Base-by-base conservation (phyloP, 768 basidiomycete species). In the Hygrocybe punicea region DNA sequence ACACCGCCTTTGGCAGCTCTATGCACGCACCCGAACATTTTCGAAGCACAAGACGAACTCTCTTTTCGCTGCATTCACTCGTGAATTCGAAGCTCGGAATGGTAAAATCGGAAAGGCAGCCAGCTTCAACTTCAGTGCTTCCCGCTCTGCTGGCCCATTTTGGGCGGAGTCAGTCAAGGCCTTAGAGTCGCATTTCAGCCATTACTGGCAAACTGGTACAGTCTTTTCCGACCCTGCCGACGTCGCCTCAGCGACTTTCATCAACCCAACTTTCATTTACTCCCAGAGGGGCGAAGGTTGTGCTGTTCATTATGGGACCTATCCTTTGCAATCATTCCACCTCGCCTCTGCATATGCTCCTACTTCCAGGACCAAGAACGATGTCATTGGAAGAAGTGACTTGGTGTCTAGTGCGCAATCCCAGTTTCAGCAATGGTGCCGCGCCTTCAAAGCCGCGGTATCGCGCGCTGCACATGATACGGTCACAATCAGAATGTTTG, bases 1-100 rank as follows among this genome's bases (percentile, higher is more conserved):
- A 13, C 76, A 70, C 11, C 67, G 68, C 5, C 73, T 76, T 53
- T 82, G 79, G 80, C 25, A 25, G 2, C 70, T 64, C 42, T 76
- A 73, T 19, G 48, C 48, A 24, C 48, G 6, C 3, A 10, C 48
- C 3, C 19, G 48, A 25, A 50, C 23, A 6, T 25, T 50, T n/a
- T 9, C n/a, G 9, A 50, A 50, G 21, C 21, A n/a, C 23, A 50
- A 25, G n/a, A 19, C 19, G 17, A 25, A 50, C 29, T 29, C 29
- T 29, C 29, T 29, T 29, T 4, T 29, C 4, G 8, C 29, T 29
- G 29, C n/a, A n/a, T n/a, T n/a, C n/a, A n/a, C n/a, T n/a, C n/a
- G n/a, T n/a, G n/a, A n/a, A n/a, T n/a, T n/a, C n/a, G n/a, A n/a
- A n/a, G n/a, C n/a, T n/a, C n/a, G n/a, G n/a, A n/a, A n/a, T n/a